Conservation (phyloP, 805 yeast genomes). For the Lachancea mirantina region DNA sequence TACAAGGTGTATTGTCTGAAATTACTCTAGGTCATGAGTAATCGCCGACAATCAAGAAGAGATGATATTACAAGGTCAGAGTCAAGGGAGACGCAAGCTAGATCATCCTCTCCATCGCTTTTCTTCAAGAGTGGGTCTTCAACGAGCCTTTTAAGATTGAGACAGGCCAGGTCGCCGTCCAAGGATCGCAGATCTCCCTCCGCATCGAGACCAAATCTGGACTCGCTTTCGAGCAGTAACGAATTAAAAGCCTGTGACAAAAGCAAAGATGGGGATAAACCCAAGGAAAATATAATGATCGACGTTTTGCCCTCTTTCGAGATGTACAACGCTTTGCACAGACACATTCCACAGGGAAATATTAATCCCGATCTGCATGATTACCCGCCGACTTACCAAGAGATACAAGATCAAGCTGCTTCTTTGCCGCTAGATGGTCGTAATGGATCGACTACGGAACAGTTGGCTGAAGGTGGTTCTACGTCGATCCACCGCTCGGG, state of each 20-base stretch:
- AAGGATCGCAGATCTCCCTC: conserved; percentile 2
- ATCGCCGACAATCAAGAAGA: too few species aligned
- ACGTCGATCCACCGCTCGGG: background rate
- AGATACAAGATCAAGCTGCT: conserved; percentile 10
- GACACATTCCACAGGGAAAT: conserved; percentile 37
- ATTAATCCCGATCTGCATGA: conserved; percentile 26
- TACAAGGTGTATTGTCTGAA: too few species aligned
- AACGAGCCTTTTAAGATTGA: conserved; percentile 6
- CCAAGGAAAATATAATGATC: conserved; percentile 24
- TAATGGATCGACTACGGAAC: background rate
- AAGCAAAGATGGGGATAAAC: background rate
- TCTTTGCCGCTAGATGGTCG: background rate
- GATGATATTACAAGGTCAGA: conserved; percentile 4
- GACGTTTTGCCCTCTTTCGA: conserved; percentile 65
- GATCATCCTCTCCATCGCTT: conserved; percentile 7
- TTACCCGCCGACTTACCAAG: conserved; percentile 32
- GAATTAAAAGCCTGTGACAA: background rate
- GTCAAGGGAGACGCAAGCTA: conserved; percentile 1
- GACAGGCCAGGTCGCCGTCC: conserved; percentile 1
- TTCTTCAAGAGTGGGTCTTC: conserved; percentile 9
- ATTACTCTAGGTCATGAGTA: too few species aligned
- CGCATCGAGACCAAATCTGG: conserved; percentile 1
- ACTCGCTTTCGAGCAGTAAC: background rate
- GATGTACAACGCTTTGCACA: conserved; percentile 47
- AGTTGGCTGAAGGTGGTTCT: background rate